Percentiles rank a stretch among this genome's conserved stretches.
Conservation (phyloP, 169 alveolate genomes). For the Plasmodium falciparum region DNA sequence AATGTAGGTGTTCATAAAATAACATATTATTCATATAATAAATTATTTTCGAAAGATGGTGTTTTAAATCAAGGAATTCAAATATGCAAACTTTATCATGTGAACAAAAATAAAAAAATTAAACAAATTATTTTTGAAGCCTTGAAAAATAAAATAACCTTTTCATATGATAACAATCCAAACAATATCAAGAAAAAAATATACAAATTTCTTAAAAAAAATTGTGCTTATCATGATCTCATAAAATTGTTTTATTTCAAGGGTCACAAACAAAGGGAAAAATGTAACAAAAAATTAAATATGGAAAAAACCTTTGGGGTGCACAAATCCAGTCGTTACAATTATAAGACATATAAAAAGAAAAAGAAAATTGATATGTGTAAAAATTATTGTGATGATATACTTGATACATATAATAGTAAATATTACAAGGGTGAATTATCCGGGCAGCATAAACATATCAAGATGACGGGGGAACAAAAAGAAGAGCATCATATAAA, state of each 20-base stretch:
- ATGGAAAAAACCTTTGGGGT: background rate
- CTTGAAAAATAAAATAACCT: slow-evolving; percentile 23
- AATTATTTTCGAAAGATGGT: slow-evolving; percentile 18
- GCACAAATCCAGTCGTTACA: background rate
- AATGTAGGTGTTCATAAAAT: background rate
- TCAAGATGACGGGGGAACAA: too few species aligned
- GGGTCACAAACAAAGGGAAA: background rate
- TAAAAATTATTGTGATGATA: too few species aligned
- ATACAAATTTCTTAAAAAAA: slow-evolving; percentile 10
- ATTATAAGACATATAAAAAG: background rate
- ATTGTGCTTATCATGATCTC: slow-evolving; percentile 21
- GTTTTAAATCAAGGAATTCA: slow-evolving; percentile 46
- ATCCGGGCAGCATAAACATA: too few species aligned
- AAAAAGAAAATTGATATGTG: background rate
- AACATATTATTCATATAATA: slow-evolving; percentile 19
- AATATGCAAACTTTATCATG: slow-evolving; percentile 29
- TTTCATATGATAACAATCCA: background rate
- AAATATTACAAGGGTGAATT: too few species aligned
- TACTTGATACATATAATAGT: too few species aligned
- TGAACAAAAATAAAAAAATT: background rate
- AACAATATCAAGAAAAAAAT: background rate
- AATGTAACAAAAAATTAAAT: background rate
- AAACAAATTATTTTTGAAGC: slow-evolving; percentile 7
- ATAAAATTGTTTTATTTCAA: slow-evolving; percentile 2
- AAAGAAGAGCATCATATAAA: too few species aligned